Evolutionary conservation across 2,329 filamentous ascomycete genomes (phyloP), one percentile per base, ranked within the genome.

Genomic region (Elsinoe ampelina): DNA sequence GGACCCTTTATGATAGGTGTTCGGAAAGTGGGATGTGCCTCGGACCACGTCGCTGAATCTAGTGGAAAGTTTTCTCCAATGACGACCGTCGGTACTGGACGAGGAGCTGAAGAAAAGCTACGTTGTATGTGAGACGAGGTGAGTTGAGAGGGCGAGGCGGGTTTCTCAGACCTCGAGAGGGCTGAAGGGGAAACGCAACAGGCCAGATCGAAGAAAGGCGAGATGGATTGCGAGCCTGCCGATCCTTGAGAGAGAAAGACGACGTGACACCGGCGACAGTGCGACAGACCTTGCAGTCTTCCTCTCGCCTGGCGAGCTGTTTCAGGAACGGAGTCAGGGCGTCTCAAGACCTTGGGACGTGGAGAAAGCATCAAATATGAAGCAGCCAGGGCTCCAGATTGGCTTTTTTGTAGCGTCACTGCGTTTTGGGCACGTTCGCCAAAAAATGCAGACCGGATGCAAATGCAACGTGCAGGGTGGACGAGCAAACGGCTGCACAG

Each of bases 271-370:
- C 43, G 17, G 32, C n/a, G 22, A 51, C 19, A 26, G 41, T 45
- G 41, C 35, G 26, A 35, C 32, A 45, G 48, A 52, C 32, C 32
- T 52, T 38, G 47, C 47, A 51, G 47, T 3, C 7, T 51, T 51
- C 30, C 10, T 8, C 13, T 34, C 32, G 19, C 15, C 34, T 52
- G 48, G 41, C 41, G 41, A 45, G 41, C 41, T 35, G 48, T 52
- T 52, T 52, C 48, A 52, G 48, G 48, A 52, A 52, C 48, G 48
- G 48, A 52, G 48, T 20, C 48, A 39, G 48, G 34, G 48, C 48
- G 48, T 35, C 15, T 38, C 32, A 36, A 15, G 34, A 50, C 26
- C 45, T 50, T 35, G 26, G 45, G 45, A 50, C 45, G 45, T 35
- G 45, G 45, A 50, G 45, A 50, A 50, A 50, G 22, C 45, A 52